These are phyloP conservation scores for Kwoniella heveanensis DNA, from an alignment of 768 basidiomycete species.

Conservation along the genomic window DNA sequence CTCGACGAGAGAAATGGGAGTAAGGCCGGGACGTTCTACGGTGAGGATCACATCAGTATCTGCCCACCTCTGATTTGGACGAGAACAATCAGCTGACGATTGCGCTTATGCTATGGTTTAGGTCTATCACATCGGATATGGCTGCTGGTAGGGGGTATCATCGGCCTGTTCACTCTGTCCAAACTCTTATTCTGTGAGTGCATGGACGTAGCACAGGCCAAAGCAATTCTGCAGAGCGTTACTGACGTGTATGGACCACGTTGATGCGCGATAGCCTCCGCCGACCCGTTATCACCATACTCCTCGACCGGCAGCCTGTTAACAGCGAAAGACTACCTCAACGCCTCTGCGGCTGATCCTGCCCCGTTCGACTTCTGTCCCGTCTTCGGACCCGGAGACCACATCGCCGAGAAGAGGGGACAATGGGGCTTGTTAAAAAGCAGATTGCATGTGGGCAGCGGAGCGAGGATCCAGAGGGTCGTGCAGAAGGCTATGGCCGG, in stretches of 20 bases:
- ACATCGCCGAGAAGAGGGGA: constrained; percentile 76
- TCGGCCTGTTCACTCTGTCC: constrained; percentile 39
- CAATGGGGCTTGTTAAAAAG: constrained; percentile 72
- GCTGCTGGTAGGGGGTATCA: constrained; percentile 26
- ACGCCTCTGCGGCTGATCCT: constrained; percentile 61
- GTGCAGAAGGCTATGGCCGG: constrained; percentile 81
- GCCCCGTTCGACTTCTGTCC: constrained; percentile 91
- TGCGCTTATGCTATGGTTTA: neutral
- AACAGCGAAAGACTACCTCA: constrained; percentile 77
- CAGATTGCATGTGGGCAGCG: constrained; percentile 74
- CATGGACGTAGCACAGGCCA: too few species aligned
- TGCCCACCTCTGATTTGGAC: too few species aligned
- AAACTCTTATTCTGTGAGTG: constrained; percentile 33
- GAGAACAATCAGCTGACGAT: neutral
- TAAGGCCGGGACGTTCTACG: constrained; percentile 24
- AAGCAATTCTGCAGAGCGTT: too few species aligned
- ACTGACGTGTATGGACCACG: too few species aligned
- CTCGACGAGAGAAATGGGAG: constrained; percentile 31
- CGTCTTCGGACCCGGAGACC: constrained; percentile 77
- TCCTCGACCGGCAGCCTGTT: constrained; percentile 40
- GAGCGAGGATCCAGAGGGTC: constrained; percentile 77
- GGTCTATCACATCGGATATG: constrained; percentile 44
- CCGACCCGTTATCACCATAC: constrained; percentile 31
- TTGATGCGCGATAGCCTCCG: constrained; percentile 7
- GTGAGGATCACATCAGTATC: constrained; percentile 11